Evolutionary conservation across 208 protist species (phyloP), one percentile per base, ranked within the genome.

Genomic region (Leishmania gerbilli): DNA sequence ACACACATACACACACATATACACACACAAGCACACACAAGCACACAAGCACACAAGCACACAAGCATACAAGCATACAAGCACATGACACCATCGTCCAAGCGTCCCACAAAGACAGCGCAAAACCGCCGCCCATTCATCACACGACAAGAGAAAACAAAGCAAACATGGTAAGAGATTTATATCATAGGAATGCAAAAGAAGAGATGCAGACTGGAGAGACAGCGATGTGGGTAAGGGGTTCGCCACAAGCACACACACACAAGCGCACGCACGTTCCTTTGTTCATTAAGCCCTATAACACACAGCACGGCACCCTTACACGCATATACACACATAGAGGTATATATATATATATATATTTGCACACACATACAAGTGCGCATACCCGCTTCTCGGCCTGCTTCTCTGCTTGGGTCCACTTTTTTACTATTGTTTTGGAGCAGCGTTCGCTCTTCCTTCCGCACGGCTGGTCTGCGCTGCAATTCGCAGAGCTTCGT

Each of bases 401-500:
- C 42, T 74, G 11, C 40, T 3, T 53, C 40, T 17, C 45, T 21
- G 42, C 11, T 31, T 53, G 40, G 13, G 47, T 31, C n/a, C 1
- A 45, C 27, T 27, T 75, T 13, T 9, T 42, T 17, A 1, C 31
- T 58, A 62, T n/a, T 56, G 47, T 21, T 51, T 56, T 62, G 69
- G n/a, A 74, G 3, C 45, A 21, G 40, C 34, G 45, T 19, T 31
- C 69, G 2, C 27, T 24, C 8, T 49, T 77, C 27, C 55, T 51
- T 21, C 47, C 2, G 58, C 40, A 17, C 24, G 34, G 58, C 17
- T 24, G 27, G 53, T 47, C 77, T 85, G 82, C 4, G 77, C 60
- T 55, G 82, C 82, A 31, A 85, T 77, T 21, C 82, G 82, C 3
- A 85, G 74, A 31, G 77, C 77, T 64, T 78, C 82, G 42, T 76